Conservation (phyloP, 1,284 basidiomycete genomes). For the Trichosporon sp. region DNA sequence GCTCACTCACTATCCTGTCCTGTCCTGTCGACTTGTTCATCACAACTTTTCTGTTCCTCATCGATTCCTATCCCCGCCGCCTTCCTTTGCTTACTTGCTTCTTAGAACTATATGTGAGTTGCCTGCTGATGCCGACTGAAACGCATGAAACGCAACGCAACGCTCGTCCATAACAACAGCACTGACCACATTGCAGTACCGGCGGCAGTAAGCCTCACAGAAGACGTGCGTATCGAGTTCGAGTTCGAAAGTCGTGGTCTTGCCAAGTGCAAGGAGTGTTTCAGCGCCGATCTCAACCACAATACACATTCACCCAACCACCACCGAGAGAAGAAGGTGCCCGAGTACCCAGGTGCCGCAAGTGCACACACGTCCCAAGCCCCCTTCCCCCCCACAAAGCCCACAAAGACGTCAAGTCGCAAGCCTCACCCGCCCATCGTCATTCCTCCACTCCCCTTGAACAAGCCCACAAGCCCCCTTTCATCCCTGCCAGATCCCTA, state of each 20-base stretch:
- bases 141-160: too few species aligned
- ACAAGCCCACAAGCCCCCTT: not conserved
- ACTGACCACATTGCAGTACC: not conserved
- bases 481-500: not conserved
- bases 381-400: too few species aligned
- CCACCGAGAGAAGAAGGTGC: too few species aligned
- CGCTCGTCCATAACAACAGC: too few species aligned
- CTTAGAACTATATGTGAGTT: not conserved
- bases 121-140: not conserved
- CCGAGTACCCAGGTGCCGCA: too few species aligned
- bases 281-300: not conserved
- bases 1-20: not conserved
- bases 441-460: not conserved
- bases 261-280: not conserved
- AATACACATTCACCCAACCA: not conserved
- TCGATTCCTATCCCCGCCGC: too few species aligned
- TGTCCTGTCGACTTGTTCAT: not conserved
- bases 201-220: not conserved
- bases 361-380: not conserved
- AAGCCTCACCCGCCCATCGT: too few species aligned
- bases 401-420: not conserved
- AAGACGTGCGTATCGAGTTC: not conserved
- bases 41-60: not conserved
- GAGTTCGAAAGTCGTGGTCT: too few species aligned
- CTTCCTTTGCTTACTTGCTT: not conserved